These are phyloP conservation scores for Trapa incisa DNA, from an alignment of 345 rosid species.

Conservation along the genomic window DNA sequence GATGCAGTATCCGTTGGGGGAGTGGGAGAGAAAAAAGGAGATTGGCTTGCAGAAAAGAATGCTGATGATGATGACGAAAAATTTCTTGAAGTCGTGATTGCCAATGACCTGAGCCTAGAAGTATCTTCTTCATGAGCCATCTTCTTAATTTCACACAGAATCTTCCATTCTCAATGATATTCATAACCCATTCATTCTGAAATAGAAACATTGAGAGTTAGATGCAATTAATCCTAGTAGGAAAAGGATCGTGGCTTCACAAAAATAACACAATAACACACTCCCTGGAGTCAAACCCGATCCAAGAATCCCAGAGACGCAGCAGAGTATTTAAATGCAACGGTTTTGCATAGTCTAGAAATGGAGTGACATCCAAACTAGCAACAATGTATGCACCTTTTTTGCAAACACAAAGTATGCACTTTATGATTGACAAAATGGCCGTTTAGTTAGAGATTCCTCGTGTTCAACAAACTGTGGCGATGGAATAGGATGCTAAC, in stretches of 20 bases:
- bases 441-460: not conserved
- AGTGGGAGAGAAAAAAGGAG: conserved; percentile 85
- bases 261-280: not conserved
- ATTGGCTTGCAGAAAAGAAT: conserved; percentile 89
- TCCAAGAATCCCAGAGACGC: not conserved
- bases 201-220: not conserved
- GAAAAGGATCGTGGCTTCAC: not conserved
- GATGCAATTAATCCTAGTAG: not conserved
- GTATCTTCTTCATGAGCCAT: conserved; percentile 74
- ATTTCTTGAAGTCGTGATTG: conserved; percentile 42
- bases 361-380: not conserved
- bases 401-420: no score
- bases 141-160: not conserved
- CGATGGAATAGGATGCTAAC: not conserved
- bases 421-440: no score
- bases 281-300: not conserved
- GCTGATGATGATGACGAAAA: conserved; percentile 82
- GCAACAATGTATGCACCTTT: not conserved
- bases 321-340: not conserved
- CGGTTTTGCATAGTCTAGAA: not conserved
- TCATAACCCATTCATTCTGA: conserved; percentile 17
- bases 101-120: conserved; percentile 42
- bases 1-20: conserved; percentile 48
- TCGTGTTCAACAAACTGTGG: not conserved
- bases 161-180: conserved; percentile 14